Evolutionary conservation across 805 yeast species (phyloP), one percentile per base, ranked within the genome.

Genomic region (Kuraishia cidri): DNA sequence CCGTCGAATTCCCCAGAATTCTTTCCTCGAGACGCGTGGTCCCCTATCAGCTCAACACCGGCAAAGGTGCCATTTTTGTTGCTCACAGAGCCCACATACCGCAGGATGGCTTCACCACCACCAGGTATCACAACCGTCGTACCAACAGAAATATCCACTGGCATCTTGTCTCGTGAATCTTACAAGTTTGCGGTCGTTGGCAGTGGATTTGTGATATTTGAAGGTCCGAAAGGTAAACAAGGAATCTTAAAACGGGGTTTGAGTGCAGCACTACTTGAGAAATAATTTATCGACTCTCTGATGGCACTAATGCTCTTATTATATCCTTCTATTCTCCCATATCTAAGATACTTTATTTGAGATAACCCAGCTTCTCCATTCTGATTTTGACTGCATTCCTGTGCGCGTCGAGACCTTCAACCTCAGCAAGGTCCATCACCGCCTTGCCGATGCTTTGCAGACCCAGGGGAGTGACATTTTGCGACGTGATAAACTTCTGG

Each of bases 341-440:
- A n/a, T n/a, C n/a, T n/a, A n/a, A n/a, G n/a, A n/a, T n/a, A n/a
- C n/a, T n/a, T n/a, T n/a, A n/a, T n/a, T n/a, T n/a, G n/a, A 52
- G 42, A 24, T 48, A 64, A 4, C 87, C 87, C 27, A 84, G 62
- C 52, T 83, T 80, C 44, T 79, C 84, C 84, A 92, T 78, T 65
- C 98, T 78, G 26, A 92, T 79, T 59, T 87, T 87, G 32, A 92
- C 96, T 5, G 99, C 97, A 50, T 87, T 85, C 58, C 97, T 77
- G 66, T 92, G 99, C 8, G 88, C 99, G 56, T 90, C 97, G 38
- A 92, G 69, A 3, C 99, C 98, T 62, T 92, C 99, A 25, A 88
- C 92, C 32, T 77, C 88, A 16, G 99, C 98, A 40, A 92, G 72
- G 24, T 85, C 77, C 90, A 90, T 90, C 13, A 92, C 97, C 4